Conservation (phyloP, 179 eudicot genomes). For the Silene coronaria region DNA sequence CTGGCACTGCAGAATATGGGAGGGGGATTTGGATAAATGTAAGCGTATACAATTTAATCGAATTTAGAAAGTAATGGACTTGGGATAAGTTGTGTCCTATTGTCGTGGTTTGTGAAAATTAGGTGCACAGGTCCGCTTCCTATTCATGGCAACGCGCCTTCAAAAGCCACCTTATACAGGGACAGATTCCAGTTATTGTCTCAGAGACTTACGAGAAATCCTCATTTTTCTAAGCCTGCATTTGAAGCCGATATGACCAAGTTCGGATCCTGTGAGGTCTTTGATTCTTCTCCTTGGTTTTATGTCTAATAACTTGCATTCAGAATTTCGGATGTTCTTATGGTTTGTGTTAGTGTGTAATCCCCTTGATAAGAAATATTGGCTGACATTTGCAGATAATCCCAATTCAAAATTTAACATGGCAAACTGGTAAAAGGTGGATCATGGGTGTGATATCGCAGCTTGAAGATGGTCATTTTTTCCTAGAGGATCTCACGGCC, state of each 20-base stretch:
- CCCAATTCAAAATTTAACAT: slow-evolving; percentile 80
- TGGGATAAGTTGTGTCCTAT: neutral
- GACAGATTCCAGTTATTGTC: slow-evolving; percentile 72
- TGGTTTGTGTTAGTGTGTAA: neutral
- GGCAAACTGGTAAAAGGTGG: slow-evolving; percentile 81
- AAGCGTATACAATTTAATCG: too few species aligned
- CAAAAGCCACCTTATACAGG: slow-evolving; percentile 70
- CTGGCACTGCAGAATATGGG: too few species aligned
- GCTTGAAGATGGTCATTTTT: slow-evolving; percentile 95
- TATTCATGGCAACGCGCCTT: slow-evolving; percentile 73
- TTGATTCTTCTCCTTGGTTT: neutral
- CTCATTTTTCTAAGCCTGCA: slow-evolving; percentile 71
- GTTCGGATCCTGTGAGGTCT: slow-evolving; percentile 80
- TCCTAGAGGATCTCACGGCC: slow-evolving; percentile 86
- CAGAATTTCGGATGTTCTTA: neutral
- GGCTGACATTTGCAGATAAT: slow-evolving; percentile 52
- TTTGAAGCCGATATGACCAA: slow-evolving; percentile 53
- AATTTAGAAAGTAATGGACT: too few species aligned
- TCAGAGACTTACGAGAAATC: slow-evolving; percentile 77
- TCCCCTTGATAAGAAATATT: neutral
- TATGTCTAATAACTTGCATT: neutral
- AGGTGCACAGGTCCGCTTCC: slow-evolving; percentile 65
- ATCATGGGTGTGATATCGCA: slow-evolving; percentile 95
- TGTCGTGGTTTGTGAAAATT: slow-evolving; percentile 4
- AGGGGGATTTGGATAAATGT: too few species aligned